Base-by-base conservation (phyloP, 139 green algal genomes). In the Tetradesmus obliquus region DNA sequence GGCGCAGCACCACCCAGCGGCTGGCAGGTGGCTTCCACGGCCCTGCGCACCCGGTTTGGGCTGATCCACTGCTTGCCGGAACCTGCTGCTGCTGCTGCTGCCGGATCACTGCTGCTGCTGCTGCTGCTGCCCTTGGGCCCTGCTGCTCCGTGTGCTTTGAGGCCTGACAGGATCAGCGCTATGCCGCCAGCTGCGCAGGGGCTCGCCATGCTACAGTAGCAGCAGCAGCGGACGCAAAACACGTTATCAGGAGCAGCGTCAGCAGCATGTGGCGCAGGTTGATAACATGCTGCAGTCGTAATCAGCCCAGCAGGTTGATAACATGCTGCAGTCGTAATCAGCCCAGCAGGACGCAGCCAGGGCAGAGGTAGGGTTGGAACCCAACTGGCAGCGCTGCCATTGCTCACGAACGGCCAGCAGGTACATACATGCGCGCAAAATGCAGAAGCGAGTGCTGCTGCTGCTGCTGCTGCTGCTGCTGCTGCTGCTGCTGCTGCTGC, bases 331-430 rank as follows among this genome's bases (percentile, higher is more conserved):
- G 10, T 72, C 10, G 1, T 55, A 72, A 72, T 1, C 60, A 72
- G 60, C 62, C 96, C 97, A 92, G 32, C 95, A 97, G 55, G 97
- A 97, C 0, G 95, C 96, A 5, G 95, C 86, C 97, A 99, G 99
- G 90, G 88, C 81, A 32, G 32, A 45, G 32, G 32, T 45, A 45
- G 32, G 32, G 32, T 45, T 45, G 32, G 32, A 45, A 45, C 32
- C 32, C 32, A 45, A 45, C 32, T 45, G 32, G 32, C 32, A 86
- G 81, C 51, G 22, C 51, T 5, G 81, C 32, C 51, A 51, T n/a
- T 82, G 74, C 8, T 82, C 22, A 82, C 12, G 32, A 83, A 83
- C 24, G 2, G 5, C 60, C 15, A 71, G 60, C 57, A 66, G 60
- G 10, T 71, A 13, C 60, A 71, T 13, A 13, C 8, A 71, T 71